phyloP scores from a whole-genome alignment of 371 early-diverging fungal species.

The Thermomucor indicae-seudaticae region DNA sequence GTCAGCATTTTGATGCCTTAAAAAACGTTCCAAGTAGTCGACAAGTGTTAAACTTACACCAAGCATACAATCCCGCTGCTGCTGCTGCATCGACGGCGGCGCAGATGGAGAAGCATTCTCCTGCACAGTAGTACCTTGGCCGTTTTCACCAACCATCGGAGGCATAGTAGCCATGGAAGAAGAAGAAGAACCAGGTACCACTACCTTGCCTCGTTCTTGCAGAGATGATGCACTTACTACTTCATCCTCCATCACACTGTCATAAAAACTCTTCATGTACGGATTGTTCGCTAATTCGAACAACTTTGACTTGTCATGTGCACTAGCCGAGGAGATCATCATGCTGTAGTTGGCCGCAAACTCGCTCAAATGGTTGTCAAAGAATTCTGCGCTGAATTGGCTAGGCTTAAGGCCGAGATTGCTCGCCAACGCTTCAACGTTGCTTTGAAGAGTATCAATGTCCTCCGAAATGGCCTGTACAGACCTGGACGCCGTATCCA shows the following conservation, averaged over 20 bases:
- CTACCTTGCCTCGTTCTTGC: not conserved
- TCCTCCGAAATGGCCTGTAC: constrained; percentile 26
- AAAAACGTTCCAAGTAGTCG: too few species aligned
- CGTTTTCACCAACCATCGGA: too few species aligned
- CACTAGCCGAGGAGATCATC: constrained; percentile 12
- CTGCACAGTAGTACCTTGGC: too few species aligned
- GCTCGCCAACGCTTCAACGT: constrained; percentile 25
- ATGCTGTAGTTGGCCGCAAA: constrained; percentile 7
- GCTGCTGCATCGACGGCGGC: too few species aligned
- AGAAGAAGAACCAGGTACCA: too few species aligned
- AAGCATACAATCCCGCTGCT: too few species aligned
- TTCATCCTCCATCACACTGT: too few species aligned
- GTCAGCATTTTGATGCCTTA: too few species aligned
- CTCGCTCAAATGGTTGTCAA: not conserved
- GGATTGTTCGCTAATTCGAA: constrained; percentile 6
- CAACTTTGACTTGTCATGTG: constrained; percentile 3
- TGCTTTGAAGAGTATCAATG: constrained; percentile 22
- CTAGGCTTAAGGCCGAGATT: constrained; percentile 23
- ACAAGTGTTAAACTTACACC: too few species aligned
- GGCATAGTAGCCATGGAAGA: too few species aligned
- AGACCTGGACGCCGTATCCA: constrained; percentile 18
- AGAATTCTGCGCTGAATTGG: constrained; percentile 4
- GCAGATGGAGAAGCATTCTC: too few species aligned
- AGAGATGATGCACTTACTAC: not conserved
- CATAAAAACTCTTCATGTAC: not conserved